A percentile compares a stretch with the other conserved stretches of the same genome.
These are phyloP conservation scores for Austroboletus olivaceoglutinosus DNA, from an alignment of 1,284 basidiomycete genomes.

Conservation along the genomic window DNA sequence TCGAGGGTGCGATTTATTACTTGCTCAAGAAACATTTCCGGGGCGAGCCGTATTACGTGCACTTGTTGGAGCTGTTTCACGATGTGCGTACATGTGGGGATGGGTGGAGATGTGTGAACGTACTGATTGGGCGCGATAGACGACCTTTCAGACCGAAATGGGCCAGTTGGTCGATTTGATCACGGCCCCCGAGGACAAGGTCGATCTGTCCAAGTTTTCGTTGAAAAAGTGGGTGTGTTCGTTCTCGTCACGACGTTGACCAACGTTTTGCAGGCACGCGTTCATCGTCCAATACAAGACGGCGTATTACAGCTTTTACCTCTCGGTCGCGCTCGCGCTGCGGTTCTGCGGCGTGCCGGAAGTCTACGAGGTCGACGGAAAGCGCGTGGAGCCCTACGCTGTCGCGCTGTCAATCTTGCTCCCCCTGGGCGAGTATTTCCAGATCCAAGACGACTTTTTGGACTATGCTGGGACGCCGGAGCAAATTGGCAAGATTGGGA, in stretches of 20 bases:
- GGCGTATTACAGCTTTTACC: constrained; percentile 98
- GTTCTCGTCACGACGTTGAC: no score
- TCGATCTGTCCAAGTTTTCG: constrained; percentile 88
- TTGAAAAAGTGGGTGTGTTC: constrained; percentile 61
- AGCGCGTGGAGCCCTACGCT: constrained; percentile 66
- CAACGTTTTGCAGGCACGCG: constrained; percentile 61
- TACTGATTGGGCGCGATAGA: constrained; percentile 38
- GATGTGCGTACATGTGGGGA: constrained; percentile 39
- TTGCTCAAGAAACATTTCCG: constrained; percentile 90
- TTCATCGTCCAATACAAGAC: constrained; percentile 98
- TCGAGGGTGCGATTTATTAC: constrained; percentile 92
- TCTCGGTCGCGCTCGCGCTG: constrained; percentile 95
- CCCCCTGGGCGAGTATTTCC: constrained; percentile 97
- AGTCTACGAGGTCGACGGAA: constrained; percentile 36
- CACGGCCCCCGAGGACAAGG: constrained; percentile 88
- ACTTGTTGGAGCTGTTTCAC: constrained; percentile 89
- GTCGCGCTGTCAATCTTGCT: constrained; percentile 83
- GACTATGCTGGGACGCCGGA: constrained; percentile 91
- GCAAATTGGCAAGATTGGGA: constrained; percentile 95
- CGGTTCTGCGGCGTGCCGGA: constrained; percentile 73
- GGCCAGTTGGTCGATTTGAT: constrained; percentile 96
- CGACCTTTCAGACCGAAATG: constrained; percentile 92
- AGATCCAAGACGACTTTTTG: constrained; percentile 97
- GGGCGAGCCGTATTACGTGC: constrained; percentile 77
- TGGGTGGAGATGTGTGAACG: no score